Conservation (phyloP, 768 basidiomycete genomes). For the Gymnopilus dilepis region DNA sequence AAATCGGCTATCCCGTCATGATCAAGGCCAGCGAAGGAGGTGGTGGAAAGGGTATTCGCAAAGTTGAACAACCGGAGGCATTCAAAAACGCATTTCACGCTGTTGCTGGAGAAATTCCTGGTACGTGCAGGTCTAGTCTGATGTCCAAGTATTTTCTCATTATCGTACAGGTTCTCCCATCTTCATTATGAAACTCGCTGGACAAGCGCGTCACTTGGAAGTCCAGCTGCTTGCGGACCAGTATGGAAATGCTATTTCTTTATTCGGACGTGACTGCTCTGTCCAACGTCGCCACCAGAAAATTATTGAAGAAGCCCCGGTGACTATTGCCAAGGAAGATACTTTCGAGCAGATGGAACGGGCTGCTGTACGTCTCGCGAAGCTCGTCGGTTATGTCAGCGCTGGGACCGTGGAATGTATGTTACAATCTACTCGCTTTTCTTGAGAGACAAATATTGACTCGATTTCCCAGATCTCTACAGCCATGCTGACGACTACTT, state of each 20-base stretch:
- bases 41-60: conserved; percentile 98
- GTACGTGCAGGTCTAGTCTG: conserved; percentile 47
- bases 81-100: conserved; percentile 97
- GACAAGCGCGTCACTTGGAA: conserved; percentile 95
- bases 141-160: conserved; percentile 13
- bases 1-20: conserved; percentile 98
- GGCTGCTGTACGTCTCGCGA: conserved; percentile 98
- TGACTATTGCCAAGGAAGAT: conserved; percentile 92
- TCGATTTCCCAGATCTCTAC: conserved; percentile 75
- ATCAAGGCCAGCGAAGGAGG: conserved; percentile 99
- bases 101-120: conserved; percentile 95
- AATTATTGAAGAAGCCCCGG: conserved; percentile 99
- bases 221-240: conserved; percentile 99
- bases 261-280: conserved; percentile 99
- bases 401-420: conserved; percentile 98
- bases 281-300: conserved; percentile 99
- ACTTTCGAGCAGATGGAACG: conserved; percentile 98
- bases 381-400: conserved; percentile 97
- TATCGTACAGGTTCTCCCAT: conserved; percentile 83
- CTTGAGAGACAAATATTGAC: conserved; percentile 6
- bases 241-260: conserved; percentile 98
- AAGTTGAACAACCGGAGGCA: conserved; percentile 82
- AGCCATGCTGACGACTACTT: conserved; percentile 92
- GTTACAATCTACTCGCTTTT: conserved; percentile 28
- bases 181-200: conserved; percentile 99